Base-by-base conservation (phyloP, 208 protist genomes). In the Tritrichomonas musculus region DNA sequence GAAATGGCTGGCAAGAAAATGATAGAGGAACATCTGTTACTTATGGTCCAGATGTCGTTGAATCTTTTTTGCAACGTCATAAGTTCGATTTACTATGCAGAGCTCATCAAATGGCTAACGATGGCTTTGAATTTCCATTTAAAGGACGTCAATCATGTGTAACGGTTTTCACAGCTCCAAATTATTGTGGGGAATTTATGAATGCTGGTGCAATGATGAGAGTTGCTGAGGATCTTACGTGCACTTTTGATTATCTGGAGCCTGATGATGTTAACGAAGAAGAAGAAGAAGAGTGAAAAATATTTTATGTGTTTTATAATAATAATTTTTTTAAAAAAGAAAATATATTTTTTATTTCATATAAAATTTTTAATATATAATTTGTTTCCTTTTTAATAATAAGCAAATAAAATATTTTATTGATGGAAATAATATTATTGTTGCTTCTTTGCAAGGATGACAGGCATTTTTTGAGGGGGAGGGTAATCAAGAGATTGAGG, bases 121-220 rank as follows among this genome's bases (percentile, higher is more conserved):
- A 97, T 92, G 96, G 96, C 17, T 97, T 99, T 95, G 98, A 99
- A 93, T 99, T 99, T 95, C 99, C 99, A 94, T 92, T 92, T 27
- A n/a, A 27, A 11, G 98, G 98, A 4, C 97, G 99, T 93, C 95
- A 99, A 41, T 97, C 98, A 93, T 96, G 99, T 82, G 97, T 99
- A n/a, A 99, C 99, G 0, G 95, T 99, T 30, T 99, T 99, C 95
- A 98, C 97, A 0, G 99, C 99, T 1, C 99, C 99, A 36, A 99
- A 99, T 96, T 99, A 99, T 95, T 99, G 98, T 96, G 55, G 55
- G 0, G 98, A 99, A 94, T 99, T 99, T 95, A 98, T 99, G 93
- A 99, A 99, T 94, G 96, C 98, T 36, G 99, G 98, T 27, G 98
- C 98, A 4, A 97, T 99, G 94, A 96, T 96, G 96, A 94, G 39